Evolutionary conservation across 2,329 filamentous ascomycete species (phyloP), one percentile per base, ranked within the genome.

Genomic region (Aspergillus versicolor): DNA sequence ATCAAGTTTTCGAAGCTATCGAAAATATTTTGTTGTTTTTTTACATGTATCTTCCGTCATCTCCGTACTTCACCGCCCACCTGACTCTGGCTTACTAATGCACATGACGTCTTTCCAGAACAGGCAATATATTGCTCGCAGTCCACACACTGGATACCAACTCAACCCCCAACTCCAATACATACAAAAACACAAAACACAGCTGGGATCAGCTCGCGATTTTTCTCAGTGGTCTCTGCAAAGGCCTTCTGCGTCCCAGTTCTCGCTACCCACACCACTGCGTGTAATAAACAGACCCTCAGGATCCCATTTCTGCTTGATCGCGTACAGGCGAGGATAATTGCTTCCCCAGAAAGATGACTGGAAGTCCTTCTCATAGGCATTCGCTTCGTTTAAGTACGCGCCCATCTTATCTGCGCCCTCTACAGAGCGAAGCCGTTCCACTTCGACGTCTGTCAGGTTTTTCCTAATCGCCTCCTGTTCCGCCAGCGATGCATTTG

Each of bases 361-460:
- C 47, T 64, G 59, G 27, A 56, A 56, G 4, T 47, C 40, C 30
- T 59, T 52, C 19, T 63, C 64, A 47, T 65, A 51, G 5, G 57
- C 19, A 38, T 54, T 47, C 50, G 61, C 67, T 58, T 71, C 70
- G 42, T 70, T 71, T n/a, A 67, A 46, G 46, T 71, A 72, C 8
- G 67, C 69, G 4, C 68, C 69, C n/a, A 62, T 64, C 45, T 64
- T 54, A 13, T 67, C 62, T 1, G 61, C 8, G 4, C 54, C 54
- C 37, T 61, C 17, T 67, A 59, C 41, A 60, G 59, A 37, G 38
- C 65, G 62, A 9, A 71, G 54, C 3, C 61, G 61, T 42, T 62
- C 60, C 2, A 64, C 57, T 24, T 61, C 60, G 1, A 41, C 44
- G 21, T 64, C 56, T 1, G 60, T 65, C 51, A 66, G 40, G 22